Conservation (phyloP, 2,329 filamentous ascomycete species). For the Exophiala lecanii-corni region DNA sequence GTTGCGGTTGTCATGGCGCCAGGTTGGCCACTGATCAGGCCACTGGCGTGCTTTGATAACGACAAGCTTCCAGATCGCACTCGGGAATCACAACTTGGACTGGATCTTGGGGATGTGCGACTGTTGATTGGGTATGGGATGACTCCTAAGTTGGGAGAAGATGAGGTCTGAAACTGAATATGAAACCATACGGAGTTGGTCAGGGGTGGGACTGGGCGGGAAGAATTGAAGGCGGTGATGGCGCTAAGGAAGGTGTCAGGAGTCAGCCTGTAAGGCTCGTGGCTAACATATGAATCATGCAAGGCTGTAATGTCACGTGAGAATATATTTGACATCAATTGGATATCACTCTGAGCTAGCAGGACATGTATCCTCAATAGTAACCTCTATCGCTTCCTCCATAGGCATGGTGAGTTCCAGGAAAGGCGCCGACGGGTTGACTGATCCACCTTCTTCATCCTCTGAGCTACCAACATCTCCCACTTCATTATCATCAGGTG, state of each 20-base stretch:
- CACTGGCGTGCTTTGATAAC: background rate
- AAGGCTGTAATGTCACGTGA: too few relatives aligned
- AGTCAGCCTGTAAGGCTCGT: too few relatives aligned
- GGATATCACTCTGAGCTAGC: too few relatives aligned
- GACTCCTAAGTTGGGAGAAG: background rate
- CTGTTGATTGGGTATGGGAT: background rate
- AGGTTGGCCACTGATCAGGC: background rate
- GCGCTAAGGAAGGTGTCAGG: too few relatives aligned
- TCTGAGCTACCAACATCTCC: constrained; percentile 14
- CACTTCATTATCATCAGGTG: constrained; percentile 48
- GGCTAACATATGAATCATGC: too few relatives aligned
- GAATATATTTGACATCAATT: too few relatives aligned
- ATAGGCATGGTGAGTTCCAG: constrained; percentile 26
- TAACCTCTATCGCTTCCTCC: constrained; percentile 11
- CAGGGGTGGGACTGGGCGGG: too few relatives aligned
- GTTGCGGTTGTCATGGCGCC: background rate
- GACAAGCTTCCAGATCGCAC: background rate
- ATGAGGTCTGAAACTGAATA: background rate
- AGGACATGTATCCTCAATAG: constrained; percentile 17
- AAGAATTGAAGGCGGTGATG: too few relatives aligned
- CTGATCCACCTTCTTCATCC: constrained; percentile 42
- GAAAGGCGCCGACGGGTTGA: constrained; percentile 33
- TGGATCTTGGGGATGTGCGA: background rate
- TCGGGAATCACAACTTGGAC: background rate
- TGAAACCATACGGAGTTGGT: too few relatives aligned